Base-by-base conservation (phyloP, 495 filamentous ascomycete genomes). In the Melanomma pulvis-pyrius region DNA sequence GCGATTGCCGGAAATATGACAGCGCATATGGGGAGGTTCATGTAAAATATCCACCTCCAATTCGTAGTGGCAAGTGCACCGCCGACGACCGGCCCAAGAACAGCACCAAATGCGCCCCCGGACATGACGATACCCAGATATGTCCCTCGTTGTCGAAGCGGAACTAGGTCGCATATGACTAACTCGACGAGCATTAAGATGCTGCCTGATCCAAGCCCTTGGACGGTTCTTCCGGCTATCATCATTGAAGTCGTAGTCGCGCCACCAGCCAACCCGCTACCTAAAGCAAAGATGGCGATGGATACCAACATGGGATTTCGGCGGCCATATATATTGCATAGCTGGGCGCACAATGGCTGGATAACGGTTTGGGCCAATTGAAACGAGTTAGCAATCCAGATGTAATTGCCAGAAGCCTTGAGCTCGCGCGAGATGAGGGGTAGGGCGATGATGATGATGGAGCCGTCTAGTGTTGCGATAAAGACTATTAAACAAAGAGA, bases 371-470 rank as follows among this genome's bases (percentile, higher is more conserved):
- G 72, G 34, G 79, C 62, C 1, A 82, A 66, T 48, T 81, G 69
- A 65, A 77, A 83, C 8, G 59, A 70, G 59, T 80, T 82, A n/a
- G 63, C 70, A 25, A 78, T 65, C 81, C 80, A 83, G 50, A 82
- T 63, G 62, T 81, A 84, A 34, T 58, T 36, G 1, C 74, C 65
- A 0, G 74, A 75, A 5, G 61, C 68, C 12, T 63, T 44, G n/a
- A 84, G 67, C 0, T 75, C 76, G 9, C 32, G 52, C 1, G 68
- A 62, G 56, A 83, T 80, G 21, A 60, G 62, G 5, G 81, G 80
- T 30, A 83, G 71, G 1, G 80, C 76, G 0, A 74, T 82, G 3
- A 77, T 55, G 22, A 60, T 66, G 24, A 66, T 61, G 48, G 64
- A 67, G 5, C 55, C 64, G 28, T 67, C 64, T 12, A 63, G 50